These are phyloP conservation scores for Schwanniomyces polymorphus DNA, from an alignment of 805 yeast genomes.

Conservation along the genomic window DNA sequence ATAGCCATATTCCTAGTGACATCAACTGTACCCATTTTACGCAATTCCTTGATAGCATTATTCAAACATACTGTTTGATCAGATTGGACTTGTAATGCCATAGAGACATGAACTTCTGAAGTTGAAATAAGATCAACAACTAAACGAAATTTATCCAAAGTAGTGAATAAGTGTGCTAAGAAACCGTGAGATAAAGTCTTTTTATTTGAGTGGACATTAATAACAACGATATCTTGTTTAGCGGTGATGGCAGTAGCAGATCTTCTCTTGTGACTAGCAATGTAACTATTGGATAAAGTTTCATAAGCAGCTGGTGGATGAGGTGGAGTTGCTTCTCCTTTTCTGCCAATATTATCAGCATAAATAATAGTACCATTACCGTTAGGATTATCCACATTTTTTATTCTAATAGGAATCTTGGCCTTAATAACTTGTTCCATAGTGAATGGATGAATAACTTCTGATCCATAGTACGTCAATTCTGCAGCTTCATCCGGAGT, in stretches of 20 bases:
- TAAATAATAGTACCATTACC: slow-evolving; percentile 93
- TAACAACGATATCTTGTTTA: slow-evolving; percentile 85
- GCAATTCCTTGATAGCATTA: slow-evolving; percentile 75
- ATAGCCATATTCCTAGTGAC: slow-evolving; percentile 86
- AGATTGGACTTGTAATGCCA: slow-evolving; percentile 84
- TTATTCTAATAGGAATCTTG: slow-evolving; percentile 93
- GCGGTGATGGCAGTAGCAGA: slow-evolving; percentile 96
- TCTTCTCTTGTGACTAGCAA: slow-evolving; percentile 48
- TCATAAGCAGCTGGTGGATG: slow-evolving; percentile 86
- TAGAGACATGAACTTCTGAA: slow-evolving; percentile 96
- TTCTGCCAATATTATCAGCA: slow-evolving; percentile 83
- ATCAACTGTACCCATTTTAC: slow-evolving; percentile 84
- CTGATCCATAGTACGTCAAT: slow-evolving; percentile 95
- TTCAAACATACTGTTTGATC: slow-evolving; percentile 64
- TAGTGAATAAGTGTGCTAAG: slow-evolving; percentile 84
- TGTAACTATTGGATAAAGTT: slow-evolving; percentile 35
- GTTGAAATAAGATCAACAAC: slow-evolving; percentile 97
- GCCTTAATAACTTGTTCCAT: slow-evolving; percentile 99
- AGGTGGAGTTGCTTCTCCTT: slow-evolving; percentile 90
- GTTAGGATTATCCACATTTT: slow-evolving; percentile 91
- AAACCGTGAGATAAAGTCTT: slow-evolving; percentile 93
- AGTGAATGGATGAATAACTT: slow-evolving; percentile 97
- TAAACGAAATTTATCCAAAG: slow-evolving; percentile 76
- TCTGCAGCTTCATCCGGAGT: slow-evolving; percentile 99
- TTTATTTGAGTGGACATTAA: slow-evolving; percentile 91